These are phyloP conservation scores for Elongisporangium anandrum DNA, from an alignment of 352 stramenopile genomes.

Conservation along the genomic window DNA sequence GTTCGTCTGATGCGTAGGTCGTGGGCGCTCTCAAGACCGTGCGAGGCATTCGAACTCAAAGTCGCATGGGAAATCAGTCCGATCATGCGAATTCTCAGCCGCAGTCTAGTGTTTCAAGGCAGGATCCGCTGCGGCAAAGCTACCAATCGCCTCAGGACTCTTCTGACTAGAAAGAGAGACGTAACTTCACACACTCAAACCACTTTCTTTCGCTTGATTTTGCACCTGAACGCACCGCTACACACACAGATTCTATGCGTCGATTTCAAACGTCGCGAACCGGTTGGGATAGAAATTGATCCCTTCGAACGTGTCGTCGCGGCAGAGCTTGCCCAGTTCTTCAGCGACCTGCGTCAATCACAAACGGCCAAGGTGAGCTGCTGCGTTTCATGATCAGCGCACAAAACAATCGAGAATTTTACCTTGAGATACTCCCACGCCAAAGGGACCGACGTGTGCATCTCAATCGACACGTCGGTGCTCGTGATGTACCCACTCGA, in stretches of 20 bases:
- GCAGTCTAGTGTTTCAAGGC: too few species aligned
- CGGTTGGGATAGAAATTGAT: constrained; percentile 94
- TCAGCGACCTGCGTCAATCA: constrained; percentile 84
- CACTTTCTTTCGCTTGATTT: background rate
- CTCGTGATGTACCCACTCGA: constrained; percentile 82
- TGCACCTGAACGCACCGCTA: background rate
- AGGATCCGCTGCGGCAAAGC: too few species aligned
- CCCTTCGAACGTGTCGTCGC: constrained; percentile 95
- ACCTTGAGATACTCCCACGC: constrained; percentile 95
- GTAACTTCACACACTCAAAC: background rate
- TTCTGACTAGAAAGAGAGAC: background rate
- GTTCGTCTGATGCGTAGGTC: background rate
- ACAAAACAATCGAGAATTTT: background rate
- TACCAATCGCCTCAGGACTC: background rate
- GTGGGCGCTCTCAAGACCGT: constrained; percentile 28
- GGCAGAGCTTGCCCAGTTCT: constrained; percentile 89
- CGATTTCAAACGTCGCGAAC: constrained; percentile 58
- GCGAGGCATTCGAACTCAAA: constrained; percentile 21
- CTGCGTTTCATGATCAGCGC: background rate
- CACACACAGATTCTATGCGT: background rate
- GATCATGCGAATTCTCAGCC: constrained; percentile 2
- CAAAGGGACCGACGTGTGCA: constrained; percentile 93
- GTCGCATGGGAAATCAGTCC: constrained; percentile 22
- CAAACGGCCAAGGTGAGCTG: constrained; percentile 6
- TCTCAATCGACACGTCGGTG: constrained; percentile 86